phyloP scores from a whole-genome alignment of 176 grass and related monocot species.

The Lolium perenne region DNA sequence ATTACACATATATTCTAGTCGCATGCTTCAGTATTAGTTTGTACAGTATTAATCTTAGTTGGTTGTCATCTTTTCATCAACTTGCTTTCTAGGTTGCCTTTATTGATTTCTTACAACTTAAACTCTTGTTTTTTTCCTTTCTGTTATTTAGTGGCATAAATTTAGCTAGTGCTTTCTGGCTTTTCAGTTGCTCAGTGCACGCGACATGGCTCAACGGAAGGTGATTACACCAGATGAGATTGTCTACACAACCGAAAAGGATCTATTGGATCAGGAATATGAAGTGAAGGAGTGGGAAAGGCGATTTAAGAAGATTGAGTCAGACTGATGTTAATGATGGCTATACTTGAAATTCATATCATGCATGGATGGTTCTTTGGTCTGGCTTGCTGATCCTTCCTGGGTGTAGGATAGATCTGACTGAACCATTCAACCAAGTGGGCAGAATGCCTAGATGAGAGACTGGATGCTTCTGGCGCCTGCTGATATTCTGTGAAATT shows the following conservation, averaged over 20 bases:
- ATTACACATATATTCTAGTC: background rate
- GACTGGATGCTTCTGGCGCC: slow-evolving; percentile 20
- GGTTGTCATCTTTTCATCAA: slow-evolving; percentile 17
- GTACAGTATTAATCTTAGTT: slow-evolving; percentile 19
- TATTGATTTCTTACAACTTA: slow-evolving; percentile 20
- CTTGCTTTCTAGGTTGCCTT: slow-evolving; percentile 23
- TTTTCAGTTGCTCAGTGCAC: slow-evolving; percentile 81
- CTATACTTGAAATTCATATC: slow-evolving; percentile 32
- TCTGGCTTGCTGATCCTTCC: slow-evolving; percentile 44
- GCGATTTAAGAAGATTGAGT: slow-evolving; percentile 74
- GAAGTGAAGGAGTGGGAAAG: slow-evolving; percentile 84
- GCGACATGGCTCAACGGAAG: slow-evolving; percentile 80
- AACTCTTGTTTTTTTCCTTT: slow-evolving; percentile 14
- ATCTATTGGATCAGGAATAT: slow-evolving; percentile 89
- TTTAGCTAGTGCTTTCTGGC: slow-evolving; percentile 28
- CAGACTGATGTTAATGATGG: slow-evolving; percentile 55
- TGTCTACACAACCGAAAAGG: slow-evolving; percentile 78
- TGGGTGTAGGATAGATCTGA: slow-evolving; percentile 45
- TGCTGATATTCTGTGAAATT: slow-evolving; percentile 29
- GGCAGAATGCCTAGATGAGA: slow-evolving; percentile 36
- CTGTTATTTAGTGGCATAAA: slow-evolving; percentile 29
- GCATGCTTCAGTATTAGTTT: slow-evolving; percentile 1
- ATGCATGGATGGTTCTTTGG: slow-evolving; percentile 33
- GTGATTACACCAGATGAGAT: slow-evolving; percentile 82
- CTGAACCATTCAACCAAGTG: slow-evolving; percentile 38